Evolutionary conservation across 2,329 filamentous ascomycete species (phyloP), one percentile per base, ranked within the genome.

Genomic region (Epichloe baconii): DNA sequence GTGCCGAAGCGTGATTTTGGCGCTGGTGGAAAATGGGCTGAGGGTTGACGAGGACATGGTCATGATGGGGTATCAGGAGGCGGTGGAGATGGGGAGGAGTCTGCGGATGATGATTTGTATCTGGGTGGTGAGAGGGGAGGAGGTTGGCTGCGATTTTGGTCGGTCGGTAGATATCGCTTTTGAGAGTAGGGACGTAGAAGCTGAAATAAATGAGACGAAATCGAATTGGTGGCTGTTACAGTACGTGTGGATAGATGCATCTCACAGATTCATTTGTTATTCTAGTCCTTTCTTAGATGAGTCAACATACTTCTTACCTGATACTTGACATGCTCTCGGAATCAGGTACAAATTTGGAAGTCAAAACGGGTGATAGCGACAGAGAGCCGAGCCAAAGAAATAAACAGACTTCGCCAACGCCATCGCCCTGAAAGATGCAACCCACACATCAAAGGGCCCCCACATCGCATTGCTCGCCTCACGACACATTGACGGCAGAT

Each of bases 31-130:
- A 64, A 81, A 85, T 44, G 87, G 88, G 0, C 71, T 93, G 43
- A 80, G 83, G 53, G 88, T 98, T 31, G 93, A 97, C 59, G 91
- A 97, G 69, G 88, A 93, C 43, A 90, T 82, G 65, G 85, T 97
- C 21, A 84, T 82, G 59, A 81, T 75, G 60, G 88, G 86, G 0
- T 98, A 97, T 64, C 80, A 85, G 49, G 86, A 85, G 55, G 86
- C 86, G 34, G 73, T 95, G 2, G 86, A 94, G 60, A 72, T 91
- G 62, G 82, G 80, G 15, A 74, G 82, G 73, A 79, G 54, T 77
- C 79, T 15, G 72, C 76, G 1, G 72, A 77, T 19, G 81, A 80
- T 26, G 78, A 77, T 56, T 64, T 80, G 42, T 83, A 81, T 61
- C 61, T 84, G 2, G 80, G 78, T 12, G 78, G 79, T 0, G 78